Evolutionary conservation across 1,284 basidiomycete genomes (phyloP), one percentile per base, ranked within the genome.

Genomic region (Melanopsichium pennsylvanicum): DNA sequence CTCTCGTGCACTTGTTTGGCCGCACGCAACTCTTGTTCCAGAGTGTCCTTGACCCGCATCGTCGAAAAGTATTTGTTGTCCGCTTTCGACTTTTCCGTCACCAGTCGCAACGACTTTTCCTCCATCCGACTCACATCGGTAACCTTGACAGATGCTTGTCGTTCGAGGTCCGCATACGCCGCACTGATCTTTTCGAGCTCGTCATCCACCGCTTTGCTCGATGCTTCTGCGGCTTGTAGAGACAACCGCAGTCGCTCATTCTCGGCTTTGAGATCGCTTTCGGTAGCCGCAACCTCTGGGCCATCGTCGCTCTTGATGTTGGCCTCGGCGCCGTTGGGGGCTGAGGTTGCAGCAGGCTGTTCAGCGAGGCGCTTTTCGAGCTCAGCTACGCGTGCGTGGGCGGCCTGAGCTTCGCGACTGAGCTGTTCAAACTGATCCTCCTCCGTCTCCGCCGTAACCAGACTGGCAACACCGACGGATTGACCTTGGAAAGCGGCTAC

Each of bases 61-160:
- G 90, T 88, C 22, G 90, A 87, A 80, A 89, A 97, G 82, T 89
- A 97, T 82, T 93, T 96, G 84, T 93, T 96, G 75, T 97, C 94
- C 18, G 91, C 88, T 83, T 95, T 97, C 12, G 92, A 90, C 88
- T 87, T 90, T 54, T 84, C 83, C n/a, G 81, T 81, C 3, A 78
- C 78, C 21, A 82, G 72, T 11, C 81, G 79, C 46, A 82, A 81
- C 42, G 94, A 77, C 57, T 87, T 88, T 45, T 93, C 89, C 80
- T 98, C 95, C 76, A 89, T 84, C 13, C 84, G 84, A 34, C 86
- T 84, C 23, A 97, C 83, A 52, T 95, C 90, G 66, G 91, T 90
- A 1, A 93, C 87, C 81, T 95, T 95, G 80, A 85, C 88, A 69
- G 89, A 88, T 37, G 93, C 86, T 67, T 92, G 90, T 45, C 87